Evolutionary conservation across 2,329 filamentous ascomycete genomes (phyloP).

Genomic region (Ascochyta koolunga): DNA sequence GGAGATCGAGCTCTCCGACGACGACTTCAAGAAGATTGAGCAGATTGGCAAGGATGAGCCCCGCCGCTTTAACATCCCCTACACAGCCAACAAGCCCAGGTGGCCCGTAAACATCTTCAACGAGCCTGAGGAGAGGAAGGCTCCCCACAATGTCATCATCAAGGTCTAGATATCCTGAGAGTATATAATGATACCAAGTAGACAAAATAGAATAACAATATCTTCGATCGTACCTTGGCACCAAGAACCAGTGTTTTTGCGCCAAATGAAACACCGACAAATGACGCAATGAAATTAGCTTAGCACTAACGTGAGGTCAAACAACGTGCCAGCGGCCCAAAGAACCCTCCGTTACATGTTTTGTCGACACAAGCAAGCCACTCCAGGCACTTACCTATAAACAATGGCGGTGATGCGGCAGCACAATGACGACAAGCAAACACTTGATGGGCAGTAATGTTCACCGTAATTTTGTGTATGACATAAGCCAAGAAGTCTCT

Average conservation of each 20-base stretch:
- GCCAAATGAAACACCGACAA: too few species aligned
- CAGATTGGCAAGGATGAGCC: conserved; percentile 64
- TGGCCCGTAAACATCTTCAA: conserved; percentile 65
- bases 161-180: conserved; percentile 11
- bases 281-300: too few species aligned
- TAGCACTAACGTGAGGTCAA: too few species aligned
- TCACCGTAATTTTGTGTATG: too few species aligned
- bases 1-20: conserved; percentile 37
- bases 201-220: conserved; percentile 5
- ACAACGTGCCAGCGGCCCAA: too few species aligned
- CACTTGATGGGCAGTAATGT: too few species aligned
- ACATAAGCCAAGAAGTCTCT: not conserved
- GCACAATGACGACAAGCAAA: too few species aligned
- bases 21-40: conserved; percentile 42
- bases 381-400: too few species aligned
- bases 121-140: conserved; percentile 60
- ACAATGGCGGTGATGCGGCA: too few species aligned
- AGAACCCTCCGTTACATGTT: too few species aligned
- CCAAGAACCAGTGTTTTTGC: too few species aligned
- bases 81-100: conserved; percentile 54
- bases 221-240: not conserved
- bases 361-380: too few species aligned
- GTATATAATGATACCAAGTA: conserved; percentile 9
- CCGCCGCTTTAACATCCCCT: conserved; percentile 59
- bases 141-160: conserved; percentile 54